Evolutionary conservation across 257 asterid genomes (phyloP), one percentile per base, ranked within the genome.

Genomic region (Datura wrightii): DNA sequence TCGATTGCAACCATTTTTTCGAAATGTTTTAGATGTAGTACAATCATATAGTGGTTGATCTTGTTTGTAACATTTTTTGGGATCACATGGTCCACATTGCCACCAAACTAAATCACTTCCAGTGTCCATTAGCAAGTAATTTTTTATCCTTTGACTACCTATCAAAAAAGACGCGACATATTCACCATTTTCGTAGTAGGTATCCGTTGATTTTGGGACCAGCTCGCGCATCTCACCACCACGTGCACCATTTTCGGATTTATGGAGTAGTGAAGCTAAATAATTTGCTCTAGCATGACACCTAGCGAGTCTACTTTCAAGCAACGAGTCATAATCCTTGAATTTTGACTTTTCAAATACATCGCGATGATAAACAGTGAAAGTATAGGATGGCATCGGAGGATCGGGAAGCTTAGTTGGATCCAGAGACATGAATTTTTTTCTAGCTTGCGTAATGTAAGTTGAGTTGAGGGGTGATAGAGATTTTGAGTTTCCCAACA

Each of bases 51-150:
- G 2, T n/a, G 56, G 55, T 18, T 71, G 8, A 0, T 18, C 18
- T 70, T 71, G 79, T 8, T 10, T 41, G 36, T 41, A 69, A 42
- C 79, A 69, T 48, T 8, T 16, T 16, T 69, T 41, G 16, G 15
- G 2, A 1, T 10, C 11, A 41, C 79, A 69, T 41, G 79, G 53
- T 0, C 31, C 6, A 41, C 79, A 69, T 41, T 69, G 79, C 79
- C 79, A 71, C 79, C 79, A 71, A 71, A 71, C 37, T 42, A 71
- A 71, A 71, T 46, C 79, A 42, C 79, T 71, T 10, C 55, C 79
- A 1, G 18, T 71, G 55, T 71, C 79, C 42, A 71, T n/a, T 42
- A 71, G 16, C 37, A 71, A 71, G 79, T 9, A 71, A 71, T 3
- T 18, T 42, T n/a, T 71, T 0, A 6, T 18, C 50, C 16, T 13